Percentiles rank a stretch among this genome's conserved stretches.
phyloP scores from a whole-genome alignment of 805 yeast genomes.

The Zygoascus biomembranicola region DNA sequence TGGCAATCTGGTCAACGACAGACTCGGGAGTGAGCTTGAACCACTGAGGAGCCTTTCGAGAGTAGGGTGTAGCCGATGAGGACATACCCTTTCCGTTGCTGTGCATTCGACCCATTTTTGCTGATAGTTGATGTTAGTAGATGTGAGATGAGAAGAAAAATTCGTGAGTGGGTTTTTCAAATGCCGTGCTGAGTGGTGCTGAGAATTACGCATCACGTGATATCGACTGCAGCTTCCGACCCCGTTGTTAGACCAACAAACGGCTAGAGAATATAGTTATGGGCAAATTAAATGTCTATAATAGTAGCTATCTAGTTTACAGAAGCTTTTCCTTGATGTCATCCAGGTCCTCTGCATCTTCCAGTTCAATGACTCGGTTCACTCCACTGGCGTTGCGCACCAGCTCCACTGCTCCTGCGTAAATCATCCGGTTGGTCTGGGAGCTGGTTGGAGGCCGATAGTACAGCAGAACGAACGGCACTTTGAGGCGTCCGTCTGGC shows the following conservation, averaged over 20 bases:
- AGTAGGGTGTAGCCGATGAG: slow-evolving; percentile 98
- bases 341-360: slow-evolving; percentile 65
- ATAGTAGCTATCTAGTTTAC: neutral
- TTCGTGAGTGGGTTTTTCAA: neutral
- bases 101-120: slow-evolving; percentile 99
- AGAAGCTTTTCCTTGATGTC: slow-evolving; percentile 35
- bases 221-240: neutral
- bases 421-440: slow-evolving; percentile 74
- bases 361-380: slow-evolving; percentile 48
- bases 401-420: slow-evolving; percentile 83
- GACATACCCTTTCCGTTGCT: slow-evolving; percentile 99
- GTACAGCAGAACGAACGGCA: slow-evolving; percentile 74
- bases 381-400: slow-evolving; percentile 75
- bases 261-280: no score
- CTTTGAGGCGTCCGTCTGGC: slow-evolving; percentile 62
- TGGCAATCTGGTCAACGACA: slow-evolving; percentile 95
- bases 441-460: slow-evolving; percentile 86
- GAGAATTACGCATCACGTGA: slow-evolving; percentile 1
- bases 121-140: slow-evolving; percentile 24
- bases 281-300: no score
- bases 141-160: neutral
- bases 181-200: neutral
- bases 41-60: slow-evolving; percentile 99
- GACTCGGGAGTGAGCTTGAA: slow-evolving; percentile 94
- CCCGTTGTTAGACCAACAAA: no score